A percentile compares a stretch with the other conserved stretches of the same genome.
Evolutionary conservation across 495 filamentous ascomycete species (phyloP).

Genomic region (Aspergillus campestris): DNA sequence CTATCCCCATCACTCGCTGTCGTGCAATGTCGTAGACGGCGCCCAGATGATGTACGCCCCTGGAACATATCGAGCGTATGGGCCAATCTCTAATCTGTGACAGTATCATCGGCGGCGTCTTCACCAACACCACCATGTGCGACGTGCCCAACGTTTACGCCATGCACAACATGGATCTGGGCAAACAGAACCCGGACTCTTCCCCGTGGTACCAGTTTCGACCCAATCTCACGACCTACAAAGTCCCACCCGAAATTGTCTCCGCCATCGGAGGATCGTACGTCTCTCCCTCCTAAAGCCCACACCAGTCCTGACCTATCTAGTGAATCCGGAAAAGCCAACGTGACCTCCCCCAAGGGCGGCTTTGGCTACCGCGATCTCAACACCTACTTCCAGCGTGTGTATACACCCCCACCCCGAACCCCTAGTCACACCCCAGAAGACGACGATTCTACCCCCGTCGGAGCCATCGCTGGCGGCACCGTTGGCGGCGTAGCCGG

Average conservation of each 20-base stretch:
- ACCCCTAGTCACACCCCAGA: not conserved
- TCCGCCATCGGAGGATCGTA: conserved; percentile 5
- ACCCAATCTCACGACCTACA: conserved; percentile 3
- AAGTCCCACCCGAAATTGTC: conserved; percentile 1
- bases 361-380: conserved; percentile 3
- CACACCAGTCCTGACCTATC: not conserved
- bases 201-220: not conserved
- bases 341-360: not conserved
- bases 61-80: not conserved
- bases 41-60: conserved; percentile 5
- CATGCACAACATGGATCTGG: conserved; percentile 7
- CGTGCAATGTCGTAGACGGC: conserved; percentile 1
- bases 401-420: not conserved
- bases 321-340: conserved; percentile 1
- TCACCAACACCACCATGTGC: conserved; percentile 2
- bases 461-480: conserved; percentile 5
- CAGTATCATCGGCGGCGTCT: conserved; percentile 6
- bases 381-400: conserved; percentile 1
- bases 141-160: conserved; percentile 1
- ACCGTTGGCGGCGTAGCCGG: conserved; percentile 3
- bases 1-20: conserved; percentile 2
- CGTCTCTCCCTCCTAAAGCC: not conserved
- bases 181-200: conserved; percentile 1
- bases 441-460: not conserved
- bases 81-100: not conserved